Conservation (phyloP, 176 grass and related monocot species). For the Dendrocalamus sinicus region DNA sequence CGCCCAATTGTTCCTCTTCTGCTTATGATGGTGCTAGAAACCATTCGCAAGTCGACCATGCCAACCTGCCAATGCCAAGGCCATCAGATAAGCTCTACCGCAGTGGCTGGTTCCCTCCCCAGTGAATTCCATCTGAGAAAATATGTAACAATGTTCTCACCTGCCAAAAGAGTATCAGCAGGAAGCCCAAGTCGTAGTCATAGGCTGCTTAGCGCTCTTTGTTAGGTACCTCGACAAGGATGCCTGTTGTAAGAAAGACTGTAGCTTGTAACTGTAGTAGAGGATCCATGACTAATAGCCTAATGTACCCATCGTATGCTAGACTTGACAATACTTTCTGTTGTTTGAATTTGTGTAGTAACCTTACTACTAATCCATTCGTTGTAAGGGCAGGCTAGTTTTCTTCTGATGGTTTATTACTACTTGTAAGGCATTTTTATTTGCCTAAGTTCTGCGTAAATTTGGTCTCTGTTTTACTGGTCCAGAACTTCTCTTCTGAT, state of each 20-base stretch:
- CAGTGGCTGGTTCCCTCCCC: conserved; percentile 56
- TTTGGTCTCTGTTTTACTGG: neutral
- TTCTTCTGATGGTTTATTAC: neutral
- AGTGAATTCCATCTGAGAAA: conserved; percentile 30
- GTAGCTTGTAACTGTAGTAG: conserved; percentile 39
- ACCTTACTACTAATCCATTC: conserved; percentile 33
- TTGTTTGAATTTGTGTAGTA: conserved; percentile 40
- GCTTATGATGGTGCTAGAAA: conserved; percentile 48
- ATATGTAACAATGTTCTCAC: neutral
- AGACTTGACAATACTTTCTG: conserved; percentile 30
- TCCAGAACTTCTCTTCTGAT: conserved; percentile 6
- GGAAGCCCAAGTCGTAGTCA: neutral
- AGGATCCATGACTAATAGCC: conserved; percentile 21
- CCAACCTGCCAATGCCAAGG: conserved; percentile 40
- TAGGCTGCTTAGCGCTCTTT: conserved; percentile 3
- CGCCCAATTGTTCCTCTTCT: conserved; percentile 40
- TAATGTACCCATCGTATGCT: conserved; percentile 28
- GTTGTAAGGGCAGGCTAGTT: conserved; percentile 27
- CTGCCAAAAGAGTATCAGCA: conserved; percentile 21
- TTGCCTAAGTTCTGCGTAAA: conserved; percentile 28
- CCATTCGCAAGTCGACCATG: conserved; percentile 31
- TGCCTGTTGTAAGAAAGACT: conserved; percentile 46
- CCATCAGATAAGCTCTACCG: conserved; percentile 47
- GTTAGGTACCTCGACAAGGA: conserved; percentile 42
- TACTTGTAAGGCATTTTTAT: conserved; percentile 23